Evolutionary conservation across 2,329 filamentous ascomycete species (phyloP).

Genomic region (Neocatenulostroma microsporum): DNA sequence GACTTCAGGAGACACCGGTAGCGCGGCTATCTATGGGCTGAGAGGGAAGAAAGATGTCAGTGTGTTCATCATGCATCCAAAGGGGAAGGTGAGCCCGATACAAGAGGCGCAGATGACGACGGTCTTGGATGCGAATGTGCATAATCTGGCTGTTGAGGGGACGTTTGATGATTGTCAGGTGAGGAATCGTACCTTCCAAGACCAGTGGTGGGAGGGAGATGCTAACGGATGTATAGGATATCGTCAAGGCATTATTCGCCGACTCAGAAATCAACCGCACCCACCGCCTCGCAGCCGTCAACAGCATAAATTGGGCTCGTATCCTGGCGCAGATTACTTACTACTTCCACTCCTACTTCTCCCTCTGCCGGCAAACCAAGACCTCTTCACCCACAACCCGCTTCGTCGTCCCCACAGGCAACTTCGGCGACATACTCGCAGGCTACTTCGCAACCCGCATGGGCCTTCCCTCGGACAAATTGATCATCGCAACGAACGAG

Average conservation of each 20-base stretch:
- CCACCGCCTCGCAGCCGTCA: conserved; percentile 83
- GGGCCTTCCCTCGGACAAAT: conserved; percentile 79
- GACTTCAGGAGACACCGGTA: conserved; percentile 83
- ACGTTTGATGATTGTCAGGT: conserved; percentile 95
- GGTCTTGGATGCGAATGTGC: conserved; percentile 79
- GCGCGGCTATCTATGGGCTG: conserved; percentile 90
- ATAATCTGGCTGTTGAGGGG: conserved; percentile 81
- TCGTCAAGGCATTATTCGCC: conserved; percentile 85
- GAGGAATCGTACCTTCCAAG: conserved; percentile 16
- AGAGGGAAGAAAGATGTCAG: conserved; percentile 95
- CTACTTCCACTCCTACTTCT: conserved; percentile 93
- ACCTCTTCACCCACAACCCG: conserved; percentile 64
- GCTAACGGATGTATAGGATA: conserved; percentile 52
- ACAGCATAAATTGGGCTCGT: conserved; percentile 93
- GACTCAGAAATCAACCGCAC: conserved; percentile 75
- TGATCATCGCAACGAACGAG: conserved; percentile 90
- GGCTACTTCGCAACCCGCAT: conserved; percentile 89
- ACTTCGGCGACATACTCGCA: conserved; percentile 91
- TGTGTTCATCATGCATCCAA: conserved; percentile 88
- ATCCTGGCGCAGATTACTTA: conserved; percentile 96
- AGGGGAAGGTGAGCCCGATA: conserved; percentile 81
- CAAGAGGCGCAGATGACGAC: conserved; percentile 98
- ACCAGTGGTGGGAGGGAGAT: background rate
- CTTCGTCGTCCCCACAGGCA: conserved; percentile 88
- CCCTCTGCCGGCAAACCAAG: conserved; percentile 54